Evolutionary conservation across 2,329 filamentous ascomycete species (phyloP).

Genomic region (Scorias spongiosa): DNA sequence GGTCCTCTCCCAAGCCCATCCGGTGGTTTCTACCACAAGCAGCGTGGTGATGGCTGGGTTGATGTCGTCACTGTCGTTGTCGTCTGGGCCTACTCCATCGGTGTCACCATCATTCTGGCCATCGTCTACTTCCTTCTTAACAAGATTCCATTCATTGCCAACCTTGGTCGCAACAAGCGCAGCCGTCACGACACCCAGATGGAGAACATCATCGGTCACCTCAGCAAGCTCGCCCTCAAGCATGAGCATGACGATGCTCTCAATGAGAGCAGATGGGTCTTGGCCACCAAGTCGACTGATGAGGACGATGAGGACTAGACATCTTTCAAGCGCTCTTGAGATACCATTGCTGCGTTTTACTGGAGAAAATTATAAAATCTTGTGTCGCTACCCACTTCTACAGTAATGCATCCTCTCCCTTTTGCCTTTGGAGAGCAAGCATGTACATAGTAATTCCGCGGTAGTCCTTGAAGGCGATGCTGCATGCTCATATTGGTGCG

Average conservation of each 20-base stretch:
- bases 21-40: slow-evolving; percentile 18
- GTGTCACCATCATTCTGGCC: slow-evolving; percentile 49
- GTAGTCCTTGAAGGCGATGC: background rate
- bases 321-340: background rate
- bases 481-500: background rate
- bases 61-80: slow-evolving; percentile 51
- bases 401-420: background rate
- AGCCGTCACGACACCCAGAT: slow-evolving; percentile 46
- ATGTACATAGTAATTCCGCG: background rate
- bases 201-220: slow-evolving; percentile 50
- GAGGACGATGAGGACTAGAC: slow-evolving; percentile 35
- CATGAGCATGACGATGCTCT: slow-evolving; percentile 38
- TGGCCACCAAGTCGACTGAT: slow-evolving; percentile 28
- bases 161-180: slow-evolving; percentile 49
- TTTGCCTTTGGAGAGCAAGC: background rate
- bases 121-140: slow-evolving; percentile 51
- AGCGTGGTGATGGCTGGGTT: slow-evolving; percentile 31
- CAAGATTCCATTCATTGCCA: slow-evolving; percentile 41
- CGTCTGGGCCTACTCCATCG: slow-evolving; percentile 51
- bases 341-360: background rate
- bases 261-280: slow-evolving; percentile 28
- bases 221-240: slow-evolving; percentile 48
- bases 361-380: background rate
- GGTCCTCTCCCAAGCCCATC: slow-evolving; percentile 27
- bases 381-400: background rate